These are phyloP conservation scores for Ceriops tagal DNA, from an alignment of 345 rosid species.

Conservation along the genomic window DNA sequence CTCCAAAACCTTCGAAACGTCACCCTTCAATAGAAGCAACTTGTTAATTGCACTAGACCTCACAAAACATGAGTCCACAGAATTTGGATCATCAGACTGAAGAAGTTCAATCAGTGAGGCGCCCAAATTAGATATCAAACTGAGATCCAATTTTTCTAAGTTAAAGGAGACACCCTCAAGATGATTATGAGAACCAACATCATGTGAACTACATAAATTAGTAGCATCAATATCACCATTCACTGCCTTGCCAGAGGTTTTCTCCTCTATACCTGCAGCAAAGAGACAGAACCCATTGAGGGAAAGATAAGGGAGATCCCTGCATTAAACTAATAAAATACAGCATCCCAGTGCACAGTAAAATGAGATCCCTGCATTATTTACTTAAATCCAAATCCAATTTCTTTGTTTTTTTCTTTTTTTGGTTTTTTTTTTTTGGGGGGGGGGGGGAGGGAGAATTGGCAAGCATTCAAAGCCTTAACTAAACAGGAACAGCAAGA, in stretches of 20 bases:
- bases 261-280: constrained; percentile 68
- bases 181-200: constrained; percentile 49
- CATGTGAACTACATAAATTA: constrained; percentile 64
- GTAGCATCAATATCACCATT: constrained; percentile 43
- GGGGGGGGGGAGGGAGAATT: too few relatives aligned
- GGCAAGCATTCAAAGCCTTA: too few relatives aligned
- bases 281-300: constrained; percentile 6
- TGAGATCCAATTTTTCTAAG: constrained; percentile 65
- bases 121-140: constrained; percentile 51
- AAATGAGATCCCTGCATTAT: too few relatives aligned
- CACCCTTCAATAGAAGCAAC: constrained; percentile 60
- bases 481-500: too few relatives aligned
- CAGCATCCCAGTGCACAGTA: background rate
- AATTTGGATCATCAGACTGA: constrained; percentile 54
- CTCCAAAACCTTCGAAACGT: constrained; percentile 66
- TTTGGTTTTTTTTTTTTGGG: too few relatives aligned
- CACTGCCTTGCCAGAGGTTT: constrained; percentile 45
- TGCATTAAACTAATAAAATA: background rate
- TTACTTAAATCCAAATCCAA: too few relatives aligned
- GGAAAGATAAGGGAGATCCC: too few relatives aligned
- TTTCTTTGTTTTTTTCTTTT: too few relatives aligned
- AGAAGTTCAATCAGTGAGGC: constrained; percentile 59
- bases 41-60: constrained; percentile 52
- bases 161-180: constrained; percentile 48
- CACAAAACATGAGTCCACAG: constrained; percentile 54